Base-by-base conservation (phyloP, 495 filamentous ascomycete species). In the Aspergillus heteromorphus region DNA sequence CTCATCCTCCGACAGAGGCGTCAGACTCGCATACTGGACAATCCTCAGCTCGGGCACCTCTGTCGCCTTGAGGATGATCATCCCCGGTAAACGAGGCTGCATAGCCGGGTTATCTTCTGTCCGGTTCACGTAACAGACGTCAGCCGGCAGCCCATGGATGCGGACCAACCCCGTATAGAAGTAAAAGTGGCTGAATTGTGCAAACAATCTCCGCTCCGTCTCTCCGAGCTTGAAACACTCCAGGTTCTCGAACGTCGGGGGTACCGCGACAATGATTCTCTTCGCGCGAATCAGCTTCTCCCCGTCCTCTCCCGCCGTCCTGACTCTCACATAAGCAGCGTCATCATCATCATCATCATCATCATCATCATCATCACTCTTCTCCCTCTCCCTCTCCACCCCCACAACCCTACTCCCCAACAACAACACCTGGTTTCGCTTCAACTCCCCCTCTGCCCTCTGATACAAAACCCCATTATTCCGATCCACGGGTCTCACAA, bases 231-330 rank as follows among this genome's bases (percentile, higher is more conserved):
- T 71, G 49, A 76, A 71, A 16, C 50, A 45, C 0, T 56, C 13
- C 19, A 78, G 49, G 45, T 69, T 70, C n/a, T 61, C 45, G 6
- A 70, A 41, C 14, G 57, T 53, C 0, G 62, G 59, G 4, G 67
- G 68, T 23, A 74, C 69, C 7, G 73, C 62, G 43, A 76, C 59
- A 11, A 83, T 50, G 29, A 80, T 50, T 43, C 76, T 73, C 17
- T 68, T 70, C 19, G 77, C 74, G 20, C 57, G 38, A 48, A 81
- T 70, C 21, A 27, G 4, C 42, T 25, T 14, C 42, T 45, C 42
- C 10, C 42, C 42, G 1, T 13, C 18, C 1, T 14, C 20, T 10
- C 14, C 27, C 11, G 7, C 13, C 43, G 11, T 29, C 21, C 25
- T 14, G 3, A 47, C 13, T 13, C 16, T n/a, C 0, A 47, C 43